A percentile compares a stretch with the other conserved stretches of the same genome.
Evolutionary conservation across 176 grass and related monocot genomes (phyloP).

Genomic region (Otatea glauca): DNA sequence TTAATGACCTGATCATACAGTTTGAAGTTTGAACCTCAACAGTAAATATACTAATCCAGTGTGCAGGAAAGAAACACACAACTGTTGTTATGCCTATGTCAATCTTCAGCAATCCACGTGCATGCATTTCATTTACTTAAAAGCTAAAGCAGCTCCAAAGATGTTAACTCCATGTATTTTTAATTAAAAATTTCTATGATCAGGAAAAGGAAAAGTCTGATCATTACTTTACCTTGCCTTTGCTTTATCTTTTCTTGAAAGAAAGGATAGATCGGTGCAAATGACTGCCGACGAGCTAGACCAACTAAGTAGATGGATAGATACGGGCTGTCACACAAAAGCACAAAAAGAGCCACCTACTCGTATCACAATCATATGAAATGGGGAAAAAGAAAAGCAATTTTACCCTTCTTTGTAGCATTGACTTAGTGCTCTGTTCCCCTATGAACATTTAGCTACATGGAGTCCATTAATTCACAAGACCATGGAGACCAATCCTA

Average conservation of each 20-base stretch:
- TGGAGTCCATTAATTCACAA: slow-evolving; percentile 2
- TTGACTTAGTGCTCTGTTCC: slow-evolving; percentile 31
- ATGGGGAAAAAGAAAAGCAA: neutral
- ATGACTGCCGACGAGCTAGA: slow-evolving; percentile 49
- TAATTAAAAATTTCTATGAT: neutral
- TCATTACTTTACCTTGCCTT: slow-evolving; percentile 47
- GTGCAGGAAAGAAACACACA: slow-evolving; percentile 37
- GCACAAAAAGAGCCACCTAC: slow-evolving; percentile 61
- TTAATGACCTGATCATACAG: neutral
- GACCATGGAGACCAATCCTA: neutral
- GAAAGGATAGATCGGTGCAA: slow-evolving; percentile 48
- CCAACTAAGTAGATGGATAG: slow-evolving; percentile 59
- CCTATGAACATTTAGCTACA: neutral
- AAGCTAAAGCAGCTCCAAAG: slow-evolving; percentile 49
- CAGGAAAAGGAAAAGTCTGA: slow-evolving; percentile 52
- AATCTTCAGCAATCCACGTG: slow-evolving; percentile 44
- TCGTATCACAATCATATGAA: slow-evolving; percentile 40
- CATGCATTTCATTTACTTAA: slow-evolving; percentile 44
- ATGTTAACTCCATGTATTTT: neutral
- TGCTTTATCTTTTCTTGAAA: slow-evolving; percentile 70
- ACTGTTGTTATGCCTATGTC: slow-evolving; percentile 26
- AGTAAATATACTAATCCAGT: neutral
- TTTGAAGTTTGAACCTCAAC: slow-evolving; percentile 10
- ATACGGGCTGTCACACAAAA: slow-evolving; percentile 52
- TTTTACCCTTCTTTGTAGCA: neutral